Conservation (phyloP, 2,329 filamentous ascomycete genomes). For the Pseudogymnoascus destructans region DNA sequence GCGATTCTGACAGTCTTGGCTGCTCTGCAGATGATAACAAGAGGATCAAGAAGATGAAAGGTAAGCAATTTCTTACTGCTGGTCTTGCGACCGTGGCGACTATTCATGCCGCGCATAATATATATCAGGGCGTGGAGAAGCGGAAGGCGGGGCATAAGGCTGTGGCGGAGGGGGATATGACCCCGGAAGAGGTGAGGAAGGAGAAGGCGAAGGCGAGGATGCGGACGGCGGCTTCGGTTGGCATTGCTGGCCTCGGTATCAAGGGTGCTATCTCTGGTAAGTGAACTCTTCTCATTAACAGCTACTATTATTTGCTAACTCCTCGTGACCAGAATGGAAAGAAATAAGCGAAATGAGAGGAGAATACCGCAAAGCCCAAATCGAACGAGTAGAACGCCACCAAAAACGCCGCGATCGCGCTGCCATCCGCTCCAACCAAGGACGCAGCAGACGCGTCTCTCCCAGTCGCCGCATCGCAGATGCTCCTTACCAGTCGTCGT, state of each 20-base stretch:
- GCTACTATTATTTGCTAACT: neutral
- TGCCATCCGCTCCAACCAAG: conserved; percentile 20
- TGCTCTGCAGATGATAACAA: conserved; percentile 50
- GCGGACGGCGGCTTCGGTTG: conserved; percentile 51
- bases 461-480: conserved; percentile 10
- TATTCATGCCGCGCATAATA: conserved; percentile 53
- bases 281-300: neutral
- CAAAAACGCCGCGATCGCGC: conserved; percentile 33
- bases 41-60: conserved; percentile 48
- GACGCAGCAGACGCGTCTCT: conserved; percentile 27
- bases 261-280: conserved; percentile 41
- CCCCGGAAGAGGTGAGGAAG: conserved; percentile 46
- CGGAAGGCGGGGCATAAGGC: conserved; percentile 46
- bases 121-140: conserved; percentile 51
- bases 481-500: conserved; percentile 19
- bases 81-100: conserved; percentile 55
- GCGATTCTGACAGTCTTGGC: conserved; percentile 36
- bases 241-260: conserved; percentile 54
- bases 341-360: conserved; percentile 50
- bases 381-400: conserved; percentile 33
- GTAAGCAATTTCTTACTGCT: conserved; percentile 52
- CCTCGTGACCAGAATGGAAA: conserved; percentile 45
- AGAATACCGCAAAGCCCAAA: conserved; percentile 40
- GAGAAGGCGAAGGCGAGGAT: conserved; percentile 50
- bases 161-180: conserved; percentile 50